Conservation (phyloP, 495 filamentous ascomycete genomes). For the Chaetomium tenue region DNA sequence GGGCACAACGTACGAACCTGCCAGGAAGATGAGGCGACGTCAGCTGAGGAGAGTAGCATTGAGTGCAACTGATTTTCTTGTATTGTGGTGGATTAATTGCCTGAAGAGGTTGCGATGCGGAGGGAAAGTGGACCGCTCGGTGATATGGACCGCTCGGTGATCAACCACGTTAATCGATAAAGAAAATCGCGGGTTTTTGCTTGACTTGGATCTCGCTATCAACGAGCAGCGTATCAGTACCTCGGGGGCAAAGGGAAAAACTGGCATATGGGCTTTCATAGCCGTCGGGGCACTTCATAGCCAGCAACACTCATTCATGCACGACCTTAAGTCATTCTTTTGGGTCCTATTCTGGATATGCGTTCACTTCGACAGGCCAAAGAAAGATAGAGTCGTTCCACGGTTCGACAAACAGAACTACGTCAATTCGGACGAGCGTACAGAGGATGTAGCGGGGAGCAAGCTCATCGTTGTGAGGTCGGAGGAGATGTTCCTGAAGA, state of each 20-base stretch:
- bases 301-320: background rate
- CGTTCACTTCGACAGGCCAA: conserved; percentile 11
- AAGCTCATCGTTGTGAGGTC: conserved; percentile 6
- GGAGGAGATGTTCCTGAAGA: conserved; percentile 7
- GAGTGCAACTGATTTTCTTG: no score
- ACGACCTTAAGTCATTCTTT: no score
- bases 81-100: no score
- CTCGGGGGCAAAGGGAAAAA: background rate
- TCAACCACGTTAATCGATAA: no score
- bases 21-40: no score
- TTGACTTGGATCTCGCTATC: background rate
- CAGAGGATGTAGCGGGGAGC: conserved; percentile 5
- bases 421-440: conserved; percentile 4
- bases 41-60: no score
- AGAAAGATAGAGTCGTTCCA: conserved; percentile 3
- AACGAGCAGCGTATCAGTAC: background rate
- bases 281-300: background rate
- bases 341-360: background rate
- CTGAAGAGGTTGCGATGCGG: no score
- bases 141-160: no score
- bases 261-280: background rate
- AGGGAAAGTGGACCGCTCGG: no score
- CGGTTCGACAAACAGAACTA: conserved; percentile 11
- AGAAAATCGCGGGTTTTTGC: background rate
- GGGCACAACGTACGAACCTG: no score